Evolutionary conservation across 495 filamentous ascomycete genomes (phyloP).

Genomic region (Talaromyces ruber): DNA sequence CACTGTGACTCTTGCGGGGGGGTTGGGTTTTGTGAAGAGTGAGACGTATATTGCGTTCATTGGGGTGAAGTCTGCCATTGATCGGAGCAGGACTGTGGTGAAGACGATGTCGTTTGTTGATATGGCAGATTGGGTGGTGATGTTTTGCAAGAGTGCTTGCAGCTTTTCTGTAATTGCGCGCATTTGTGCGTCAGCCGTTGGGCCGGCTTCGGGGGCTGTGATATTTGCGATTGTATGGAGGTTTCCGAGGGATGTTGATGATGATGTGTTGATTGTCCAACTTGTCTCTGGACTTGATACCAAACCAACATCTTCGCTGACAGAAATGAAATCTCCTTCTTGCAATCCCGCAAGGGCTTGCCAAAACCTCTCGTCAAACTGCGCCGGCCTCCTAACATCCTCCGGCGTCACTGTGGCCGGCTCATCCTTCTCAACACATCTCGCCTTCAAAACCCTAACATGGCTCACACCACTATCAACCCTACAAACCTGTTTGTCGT

Average conservation of each 20-base stretch:
- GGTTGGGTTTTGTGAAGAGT: conserved; percentile 64
- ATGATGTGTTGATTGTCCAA: not conserved
- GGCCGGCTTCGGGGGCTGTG: conserved; percentile 30
- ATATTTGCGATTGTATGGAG: conserved; percentile 37
- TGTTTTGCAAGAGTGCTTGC: conserved; percentile 15
- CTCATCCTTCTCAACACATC: conserved; percentile 41
- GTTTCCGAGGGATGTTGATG: not conserved
- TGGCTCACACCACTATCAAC: conserved; percentile 68
- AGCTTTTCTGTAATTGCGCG: conserved; percentile 30
- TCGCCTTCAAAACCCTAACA: conserved; percentile 50
- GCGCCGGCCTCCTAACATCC: conserved; percentile 28
- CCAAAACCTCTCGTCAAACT: conserved; percentile 38
- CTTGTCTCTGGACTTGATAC: not conserved
- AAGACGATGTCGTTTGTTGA: conserved; percentile 55
- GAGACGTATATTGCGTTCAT: conserved; percentile 68
- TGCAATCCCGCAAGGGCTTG: conserved; percentile 18
- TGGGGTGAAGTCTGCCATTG: conserved; percentile 66
- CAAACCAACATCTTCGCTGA: not conserved
- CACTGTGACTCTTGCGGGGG: conserved; percentile 76
- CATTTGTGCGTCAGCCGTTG: conserved; percentile 35
- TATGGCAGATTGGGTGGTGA: conserved; percentile 6
- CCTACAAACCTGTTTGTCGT: conserved; percentile 40
- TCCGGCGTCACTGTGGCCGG: conserved; percentile 23
- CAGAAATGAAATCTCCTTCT: not conserved
- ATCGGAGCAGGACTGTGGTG: conserved; percentile 66